A percentile compares a stretch with the other conserved stretches of the same genome.
Conservation (phyloP, 805 yeast genomes). For the Nakazawaea sp. region DNA sequence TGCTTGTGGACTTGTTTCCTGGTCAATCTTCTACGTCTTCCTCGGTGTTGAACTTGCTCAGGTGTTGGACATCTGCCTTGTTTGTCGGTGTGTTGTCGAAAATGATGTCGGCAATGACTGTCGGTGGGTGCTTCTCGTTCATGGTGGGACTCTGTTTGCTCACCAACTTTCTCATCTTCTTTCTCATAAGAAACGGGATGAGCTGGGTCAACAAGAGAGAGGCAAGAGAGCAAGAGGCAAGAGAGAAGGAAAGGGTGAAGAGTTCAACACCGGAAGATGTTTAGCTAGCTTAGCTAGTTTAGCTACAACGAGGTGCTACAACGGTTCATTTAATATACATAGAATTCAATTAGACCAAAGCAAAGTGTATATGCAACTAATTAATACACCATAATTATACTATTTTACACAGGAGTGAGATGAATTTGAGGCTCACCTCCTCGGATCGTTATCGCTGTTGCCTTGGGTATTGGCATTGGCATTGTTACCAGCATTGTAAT, state of each 20-base stretch:
- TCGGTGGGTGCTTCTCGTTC: slow-evolving; percentile 66
- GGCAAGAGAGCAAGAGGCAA: too few relatives aligned
- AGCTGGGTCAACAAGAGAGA: too few relatives aligned
- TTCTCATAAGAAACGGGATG: neutral
- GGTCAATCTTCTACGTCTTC: slow-evolving; percentile 20
- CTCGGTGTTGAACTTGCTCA: slow-evolving; percentile 55
- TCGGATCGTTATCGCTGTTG: neutral
- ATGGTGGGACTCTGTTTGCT: slow-evolving; percentile 36
- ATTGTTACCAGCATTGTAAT: neutral
- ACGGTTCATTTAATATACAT: neutral
- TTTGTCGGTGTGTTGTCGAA: slow-evolving; percentile 51
- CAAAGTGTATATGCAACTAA: too few relatives aligned
- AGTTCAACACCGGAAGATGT: too few relatives aligned
- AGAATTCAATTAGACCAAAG: too few relatives aligned
- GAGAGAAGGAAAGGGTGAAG: too few relatives aligned
- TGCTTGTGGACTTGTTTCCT: slow-evolving; percentile 44
- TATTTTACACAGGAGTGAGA: neutral
- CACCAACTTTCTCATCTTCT: slow-evolving; percentile 10
- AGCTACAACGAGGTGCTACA: neutral
- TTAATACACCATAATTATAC: too few relatives aligned
- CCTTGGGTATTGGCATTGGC: neutral
- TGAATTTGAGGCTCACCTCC: too few relatives aligned
- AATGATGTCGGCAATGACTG: slow-evolving; percentile 45
- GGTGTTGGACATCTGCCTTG: slow-evolving; percentile 59
- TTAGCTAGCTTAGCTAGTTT: neutral